Evolutionary conservation across 2,329 filamentous ascomycete species (phyloP).

Genomic region (Aspergillus sp.): DNA sequence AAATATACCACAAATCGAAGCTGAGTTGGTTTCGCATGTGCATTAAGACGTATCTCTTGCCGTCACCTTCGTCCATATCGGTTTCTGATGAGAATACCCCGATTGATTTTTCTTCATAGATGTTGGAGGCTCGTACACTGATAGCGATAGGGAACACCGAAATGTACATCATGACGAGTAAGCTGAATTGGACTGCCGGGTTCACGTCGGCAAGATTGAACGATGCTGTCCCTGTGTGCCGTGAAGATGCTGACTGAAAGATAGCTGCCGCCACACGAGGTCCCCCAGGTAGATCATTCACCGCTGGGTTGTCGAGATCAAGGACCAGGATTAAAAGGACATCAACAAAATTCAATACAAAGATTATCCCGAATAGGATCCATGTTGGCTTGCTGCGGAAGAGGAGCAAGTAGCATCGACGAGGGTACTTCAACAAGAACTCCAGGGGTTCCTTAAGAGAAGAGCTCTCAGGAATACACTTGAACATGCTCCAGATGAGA

Average conservation of each 20-base stretch:
- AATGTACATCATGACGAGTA: slow-evolving; percentile 96
- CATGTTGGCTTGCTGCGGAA: slow-evolving; percentile 64
- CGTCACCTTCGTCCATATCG: slow-evolving; percentile 27
- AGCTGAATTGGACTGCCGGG: slow-evolving; percentile 59
- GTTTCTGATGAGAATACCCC: slow-evolving; percentile 52
- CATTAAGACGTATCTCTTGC: slow-evolving; percentile 49
- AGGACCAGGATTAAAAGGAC: slow-evolving; percentile 57
- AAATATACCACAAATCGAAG: slow-evolving; percentile 67
- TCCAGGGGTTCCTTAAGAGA: slow-evolving; percentile 39
- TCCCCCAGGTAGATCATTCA: slow-evolving; percentile 44
- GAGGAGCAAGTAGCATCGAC: slow-evolving; percentile 64
- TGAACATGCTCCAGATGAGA: slow-evolving; percentile 59
- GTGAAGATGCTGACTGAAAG: slow-evolving; percentile 58
- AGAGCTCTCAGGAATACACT: slow-evolving; percentile 44
- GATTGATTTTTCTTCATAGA: slow-evolving; percentile 68
- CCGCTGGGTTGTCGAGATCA: slow-evolving; percentile 55
- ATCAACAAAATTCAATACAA: slow-evolving; percentile 58
- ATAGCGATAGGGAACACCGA: slow-evolving; percentile 95
- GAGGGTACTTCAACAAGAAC: slow-evolving; percentile 64
- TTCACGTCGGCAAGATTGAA: slow-evolving; percentile 56
- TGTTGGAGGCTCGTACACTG: slow-evolving; percentile 72
- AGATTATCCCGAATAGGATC: slow-evolving; percentile 55
- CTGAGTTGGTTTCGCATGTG: slow-evolving; percentile 65
- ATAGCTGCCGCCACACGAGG: slow-evolving; percentile 58
- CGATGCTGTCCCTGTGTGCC: slow-evolving; percentile 52